Evolutionary conservation across 164 flowering plant genomes (phyloP).

Genomic region (Nymphaea thermarum): DNA sequence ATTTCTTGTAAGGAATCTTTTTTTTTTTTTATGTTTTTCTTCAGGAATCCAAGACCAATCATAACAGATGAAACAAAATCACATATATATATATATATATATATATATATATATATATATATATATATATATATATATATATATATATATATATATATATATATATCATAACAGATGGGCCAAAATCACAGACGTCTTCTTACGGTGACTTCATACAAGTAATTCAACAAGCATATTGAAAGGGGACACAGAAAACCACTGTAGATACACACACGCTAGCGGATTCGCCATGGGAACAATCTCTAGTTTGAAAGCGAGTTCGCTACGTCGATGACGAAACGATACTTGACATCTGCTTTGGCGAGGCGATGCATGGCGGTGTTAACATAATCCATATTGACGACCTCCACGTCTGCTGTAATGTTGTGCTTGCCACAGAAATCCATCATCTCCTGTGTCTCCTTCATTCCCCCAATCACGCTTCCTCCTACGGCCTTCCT

Average conservation of each 20-base stretch:
- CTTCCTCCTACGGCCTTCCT: conserved; percentile 6
- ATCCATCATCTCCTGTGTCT: conserved; percentile 12
- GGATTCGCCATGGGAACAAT: background rate
- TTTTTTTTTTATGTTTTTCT: too few species aligned
- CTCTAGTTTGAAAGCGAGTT: conserved; percentile 6
- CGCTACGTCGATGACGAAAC: conserved; percentile 15
- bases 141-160: background rate
- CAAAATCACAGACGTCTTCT: too few species aligned
- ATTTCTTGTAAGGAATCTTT: too few species aligned
- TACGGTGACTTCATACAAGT: too few species aligned
- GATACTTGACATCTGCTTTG: conserved; percentile 11
- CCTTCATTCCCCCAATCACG: conserved; percentile 5
- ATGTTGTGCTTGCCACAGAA: conserved; percentile 7
- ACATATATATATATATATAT: background rate
- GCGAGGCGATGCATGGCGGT: conserved; percentile 9
- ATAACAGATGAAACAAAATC: too few species aligned
- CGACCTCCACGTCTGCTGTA: conserved; percentile 5
- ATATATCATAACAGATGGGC: background rate
- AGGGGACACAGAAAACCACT: too few species aligned
- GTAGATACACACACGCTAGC: too few species aligned
- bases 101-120: background rate
- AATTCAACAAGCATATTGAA: too few species aligned
- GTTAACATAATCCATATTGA: conserved; percentile 5
- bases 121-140: background rate
- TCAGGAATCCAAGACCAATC: too few species aligned